Base-by-base conservation (phyloP, 495 filamentous ascomycete genomes). In the Saxophila tyrrhenica region DNA sequence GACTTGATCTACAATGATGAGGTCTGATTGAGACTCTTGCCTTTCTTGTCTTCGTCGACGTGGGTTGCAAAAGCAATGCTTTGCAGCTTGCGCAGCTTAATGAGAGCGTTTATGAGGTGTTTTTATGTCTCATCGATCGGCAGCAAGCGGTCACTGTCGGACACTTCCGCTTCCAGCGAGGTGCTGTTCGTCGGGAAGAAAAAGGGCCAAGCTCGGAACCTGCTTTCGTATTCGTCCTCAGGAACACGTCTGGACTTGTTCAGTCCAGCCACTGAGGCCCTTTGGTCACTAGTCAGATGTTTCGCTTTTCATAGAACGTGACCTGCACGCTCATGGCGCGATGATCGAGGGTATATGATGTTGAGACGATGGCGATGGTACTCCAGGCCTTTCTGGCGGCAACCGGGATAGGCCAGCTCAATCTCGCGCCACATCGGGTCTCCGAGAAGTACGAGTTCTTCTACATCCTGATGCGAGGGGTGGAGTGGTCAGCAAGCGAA, bases 371-470 rank as follows among this genome's bases (percentile, higher is more conserved):
- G n/a, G n/a, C n/a, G n/a, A n/a, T n/a, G n/a, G n/a, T n/a, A n/a
- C n/a, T n/a, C n/a, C n/a, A n/a, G n/a, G 25, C 16, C 19, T 7
- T 35, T 35, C 29, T 35, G 7, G 5, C 48, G 48, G 21, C 16
- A 32, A 3, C 23, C 50, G 3, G 35, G 39, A 17, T 19, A 58
- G 17, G 56, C 51, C 53, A 57, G 47, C 51, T 61, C 57, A 61
- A 65, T 63, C 54, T 62, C 63, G 51, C 56, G 62, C 62, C 63
- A 61, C 52, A 55, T 58, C 57, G 61, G 54, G 52, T 54, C 10
- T 1, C 42, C 41, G n/a, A 55, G 53, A 9, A 55, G 15, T 7
- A 50, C 46, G 13, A 55, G 13, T 17, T 50, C 53, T 38, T 39
- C 7, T 10, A 55, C 24, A 25, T 50, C 2, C 38, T 42, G 17